Base-by-base conservation (phyloP, 768 basidiomycete species). In the Pleurotus citrinopileatus region DNA sequence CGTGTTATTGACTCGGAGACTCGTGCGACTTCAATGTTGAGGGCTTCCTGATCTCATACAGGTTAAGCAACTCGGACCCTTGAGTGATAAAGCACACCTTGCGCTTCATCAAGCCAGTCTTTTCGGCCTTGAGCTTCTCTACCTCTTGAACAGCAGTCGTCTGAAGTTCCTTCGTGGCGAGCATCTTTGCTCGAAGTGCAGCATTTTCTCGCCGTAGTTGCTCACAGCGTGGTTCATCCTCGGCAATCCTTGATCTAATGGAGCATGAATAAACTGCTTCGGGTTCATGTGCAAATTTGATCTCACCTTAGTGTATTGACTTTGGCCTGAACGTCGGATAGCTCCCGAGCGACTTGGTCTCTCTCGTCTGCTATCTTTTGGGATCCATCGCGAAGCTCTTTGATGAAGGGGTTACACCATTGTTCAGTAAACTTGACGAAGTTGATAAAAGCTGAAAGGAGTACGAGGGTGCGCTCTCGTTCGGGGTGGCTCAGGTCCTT, bases 401-500 rank as follows among this genome's bases (percentile, higher is more conserved):
- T 73, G 15, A 88, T 74, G 56, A 88, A 84, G 2, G 76, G 67
- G 36, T 80, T 75, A 60, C 83, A 85, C 55, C 73, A 75, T 59
- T 91, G 88, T 60, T 86, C 89, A 12, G 84, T 86, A 67, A 94
- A 96, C 68, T 91, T 92, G 68, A 93, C 82, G 66, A 95, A 92
- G 70, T 97, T 97, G 74, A 95, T 91, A 60, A 96, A 89, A 2
- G 89, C 92, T 29, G 91, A 91, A 58, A 97, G 80, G 36, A 89
- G 74, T 50, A 80, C 76, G 25, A 87, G 77, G 0, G 92, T 90
- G 25, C 94, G 84, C 37, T 86, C 80, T 23, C 82, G 72, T 6
- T 91, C 87, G 1, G 94, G 94, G 42, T 74, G 77, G 53, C 76
- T 75, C 15, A 96, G 67, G 59, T 97, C 94, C 59, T 76, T 82